Evolutionary conservation across 2,329 filamentous ascomycete species (phyloP).

Genomic region (Neoascochyta sp.): DNA sequence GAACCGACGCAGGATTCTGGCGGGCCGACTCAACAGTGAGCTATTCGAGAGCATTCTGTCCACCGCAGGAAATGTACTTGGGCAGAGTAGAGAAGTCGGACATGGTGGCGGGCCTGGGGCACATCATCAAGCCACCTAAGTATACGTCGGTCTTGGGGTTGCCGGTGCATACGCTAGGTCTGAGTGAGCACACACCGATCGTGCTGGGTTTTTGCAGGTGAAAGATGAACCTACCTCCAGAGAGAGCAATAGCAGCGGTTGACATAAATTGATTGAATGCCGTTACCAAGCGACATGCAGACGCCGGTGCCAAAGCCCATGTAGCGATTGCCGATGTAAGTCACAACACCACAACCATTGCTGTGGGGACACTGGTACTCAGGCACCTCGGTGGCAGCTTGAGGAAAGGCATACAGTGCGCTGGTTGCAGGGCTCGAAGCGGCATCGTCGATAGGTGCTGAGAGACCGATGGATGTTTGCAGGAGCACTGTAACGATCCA

Average conservation of each 20-base stretch:
- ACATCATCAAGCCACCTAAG: slow-evolving; percentile 9
- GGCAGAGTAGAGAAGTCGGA: slow-evolving; percentile 1
- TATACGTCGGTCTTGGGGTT: slow-evolving; percentile 1
- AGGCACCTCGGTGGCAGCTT: too few relatives aligned
- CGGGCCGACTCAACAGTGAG: too few relatives aligned
- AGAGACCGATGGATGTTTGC: too few relatives aligned
- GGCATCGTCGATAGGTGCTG: too few relatives aligned
- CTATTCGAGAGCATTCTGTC: slow-evolving; percentile 1
- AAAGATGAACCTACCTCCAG: slow-evolving; percentile 6
- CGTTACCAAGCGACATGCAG: slow-evolving; percentile 4
- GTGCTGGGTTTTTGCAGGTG: too few relatives aligned
- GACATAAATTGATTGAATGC: slow-evolving; percentile 6
- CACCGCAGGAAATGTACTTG: slow-evolving; percentile 7
- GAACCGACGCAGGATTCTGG: too few relatives aligned
- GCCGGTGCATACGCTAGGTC: slow-evolving; percentile 3
- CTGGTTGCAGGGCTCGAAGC: too few relatives aligned
- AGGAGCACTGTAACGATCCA: too few relatives aligned
- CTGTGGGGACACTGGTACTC: too few relatives aligned
- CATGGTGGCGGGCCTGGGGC: slow-evolving; percentile 2
- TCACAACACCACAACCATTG: slow-evolving; percentile 5
- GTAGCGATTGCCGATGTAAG: slow-evolving; percentile 2
- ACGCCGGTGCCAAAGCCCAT: slow-evolving; percentile 4
- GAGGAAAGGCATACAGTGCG: too few relatives aligned
- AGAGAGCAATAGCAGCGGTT: slow-evolving; percentile 8
- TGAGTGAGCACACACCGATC: too few relatives aligned